Percentiles rank a stretch among this genome's conserved stretches.
Conservation (phyloP, 2,329 filamentous ascomycete genomes). For the Alternaria sp. region DNA sequence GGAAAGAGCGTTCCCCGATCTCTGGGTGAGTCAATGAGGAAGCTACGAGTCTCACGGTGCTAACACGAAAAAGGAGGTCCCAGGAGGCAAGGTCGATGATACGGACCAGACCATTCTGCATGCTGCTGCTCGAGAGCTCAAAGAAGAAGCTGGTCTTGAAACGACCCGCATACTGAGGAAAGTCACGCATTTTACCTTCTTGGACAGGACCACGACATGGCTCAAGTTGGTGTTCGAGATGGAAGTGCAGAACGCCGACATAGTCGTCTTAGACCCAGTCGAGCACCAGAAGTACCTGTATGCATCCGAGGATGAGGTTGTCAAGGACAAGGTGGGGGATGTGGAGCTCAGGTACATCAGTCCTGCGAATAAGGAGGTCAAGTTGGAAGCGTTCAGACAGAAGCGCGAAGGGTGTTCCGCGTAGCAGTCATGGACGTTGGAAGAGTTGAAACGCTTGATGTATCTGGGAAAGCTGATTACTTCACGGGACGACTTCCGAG, state of each 20-base stretch:
- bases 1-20: conserved; percentile 43
- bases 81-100: conserved; percentile 58
- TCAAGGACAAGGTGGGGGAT: conserved; percentile 33
- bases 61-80: conserved; percentile 53
- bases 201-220: conserved; percentile 33
- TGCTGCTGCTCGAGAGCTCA: conserved; percentile 57
- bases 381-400: conserved; percentile 43
- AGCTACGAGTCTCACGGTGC: background rate
- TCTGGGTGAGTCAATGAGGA: conserved; percentile 34
- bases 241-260: conserved; percentile 35
- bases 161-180: conserved; percentile 53
- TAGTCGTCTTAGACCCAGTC: conserved; percentile 44
- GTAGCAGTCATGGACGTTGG: background rate
- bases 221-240: conserved; percentile 47
- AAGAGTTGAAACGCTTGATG: background rate
- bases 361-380: conserved; percentile 38
- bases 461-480: background rate
- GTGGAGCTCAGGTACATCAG: conserved; percentile 40
- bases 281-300: conserved; percentile 53
- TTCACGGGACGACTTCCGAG: background rate
- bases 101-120: conserved; percentile 57
- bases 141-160: conserved; percentile 59
- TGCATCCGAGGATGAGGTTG: conserved; percentile 50
- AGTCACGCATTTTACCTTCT: conserved; percentile 47
- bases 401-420: conserved; percentile 15